phyloP scores from a whole-genome alignment of 805 yeast genomes.

The Barnettozyma salicaria region DNA sequence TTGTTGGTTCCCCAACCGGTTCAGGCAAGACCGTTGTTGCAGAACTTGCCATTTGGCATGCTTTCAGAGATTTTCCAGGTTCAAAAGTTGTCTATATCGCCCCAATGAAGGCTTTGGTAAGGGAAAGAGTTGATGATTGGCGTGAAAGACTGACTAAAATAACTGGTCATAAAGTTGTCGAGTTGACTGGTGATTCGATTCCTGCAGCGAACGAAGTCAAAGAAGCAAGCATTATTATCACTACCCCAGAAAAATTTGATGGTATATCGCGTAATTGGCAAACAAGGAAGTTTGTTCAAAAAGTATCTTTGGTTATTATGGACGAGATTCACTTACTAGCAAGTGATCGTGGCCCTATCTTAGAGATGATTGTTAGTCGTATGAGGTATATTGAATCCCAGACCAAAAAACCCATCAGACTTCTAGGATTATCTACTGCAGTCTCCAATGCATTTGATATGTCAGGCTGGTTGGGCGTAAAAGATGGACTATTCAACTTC shows the following conservation, averaged over 20 bases:
- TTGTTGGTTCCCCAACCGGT: slow-evolving; percentile 98
- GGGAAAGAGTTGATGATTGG: slow-evolving; percentile 93
- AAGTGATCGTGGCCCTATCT: slow-evolving; percentile 96
- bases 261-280: slow-evolving; percentile 91
- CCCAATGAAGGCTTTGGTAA: slow-evolving; percentile 90
- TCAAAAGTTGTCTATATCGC: slow-evolving; percentile 91
- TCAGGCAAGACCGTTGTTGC: slow-evolving; percentile 98
- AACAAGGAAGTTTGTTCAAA: slow-evolving; percentile 81
- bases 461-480: slow-evolving; percentile 90
- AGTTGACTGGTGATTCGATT: slow-evolving; percentile 94
- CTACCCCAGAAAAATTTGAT: slow-evolving; percentile 97
- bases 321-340: slow-evolving; percentile 96
- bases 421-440: slow-evolving; percentile 89
- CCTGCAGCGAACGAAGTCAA: slow-evolving; percentile 72
- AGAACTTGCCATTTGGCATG: slow-evolving; percentile 96
- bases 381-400: slow-evolving; percentile 92
- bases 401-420: slow-evolving; percentile 83
- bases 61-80: slow-evolving; percentile 77
- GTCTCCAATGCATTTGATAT: slow-evolving; percentile 90
- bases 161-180: slow-evolving; percentile 84
- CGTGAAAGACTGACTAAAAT: slow-evolving; percentile 67
- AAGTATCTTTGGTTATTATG: slow-evolving; percentile 79
- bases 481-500: slow-evolving; percentile 88
- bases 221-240: slow-evolving; percentile 80
- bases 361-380: slow-evolving; percentile 91